These are phyloP conservation scores for Fusarium coicis DNA, from an alignment of 2,329 filamentous ascomycete genomes.

Conservation along the genomic window DNA sequence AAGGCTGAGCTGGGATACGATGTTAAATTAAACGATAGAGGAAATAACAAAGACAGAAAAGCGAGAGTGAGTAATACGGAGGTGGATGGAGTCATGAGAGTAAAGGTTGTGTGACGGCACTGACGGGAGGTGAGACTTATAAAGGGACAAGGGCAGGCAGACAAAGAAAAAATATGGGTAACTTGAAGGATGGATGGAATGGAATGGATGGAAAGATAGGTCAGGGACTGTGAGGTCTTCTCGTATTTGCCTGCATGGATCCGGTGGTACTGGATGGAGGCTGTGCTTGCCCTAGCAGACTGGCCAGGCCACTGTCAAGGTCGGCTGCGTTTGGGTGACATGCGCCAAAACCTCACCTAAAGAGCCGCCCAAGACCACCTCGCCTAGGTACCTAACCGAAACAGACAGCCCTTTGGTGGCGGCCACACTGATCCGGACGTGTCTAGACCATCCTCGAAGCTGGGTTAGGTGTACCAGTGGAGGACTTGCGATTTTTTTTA, in stretches of 20 bases:
- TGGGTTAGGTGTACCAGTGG: slow-evolving; percentile 6
- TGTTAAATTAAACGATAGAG: slow-evolving; percentile 16
- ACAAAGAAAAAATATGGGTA: slow-evolving; percentile 16
- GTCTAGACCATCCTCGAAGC: slow-evolving; percentile 13
- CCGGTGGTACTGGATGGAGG: slow-evolving; percentile 7
- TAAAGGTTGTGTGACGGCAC: slow-evolving; percentile 9
- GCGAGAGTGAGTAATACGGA: slow-evolving; percentile 19
- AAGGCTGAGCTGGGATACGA: slow-evolving; percentile 6
- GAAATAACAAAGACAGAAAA: slow-evolving; percentile 12
- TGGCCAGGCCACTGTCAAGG: neutral
- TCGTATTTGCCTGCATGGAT: slow-evolving; percentile 27
- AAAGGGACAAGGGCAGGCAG: slow-evolving; percentile 33
- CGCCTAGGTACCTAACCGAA: neutral
- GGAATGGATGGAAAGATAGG: slow-evolving; percentile 25
- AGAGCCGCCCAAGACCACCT: slow-evolving; percentile 9
- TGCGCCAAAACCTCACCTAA: neutral
- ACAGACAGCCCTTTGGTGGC: slow-evolving; percentile 5
- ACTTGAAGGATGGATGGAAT: slow-evolving; percentile 10
- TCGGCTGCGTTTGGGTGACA: neutral
- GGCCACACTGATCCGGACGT: neutral
- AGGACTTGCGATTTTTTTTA: neutral
- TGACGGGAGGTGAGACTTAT: slow-evolving; percentile 21
- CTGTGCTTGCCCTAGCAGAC: slow-evolving; percentile 4
- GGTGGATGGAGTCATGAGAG: slow-evolving; percentile 25
- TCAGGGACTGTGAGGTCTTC: slow-evolving; percentile 18